Evolutionary conservation across 768 basidiomycete species (phyloP), one percentile per base, ranked within the genome.

Genomic region (Pisolithus marmoratus): DNA sequence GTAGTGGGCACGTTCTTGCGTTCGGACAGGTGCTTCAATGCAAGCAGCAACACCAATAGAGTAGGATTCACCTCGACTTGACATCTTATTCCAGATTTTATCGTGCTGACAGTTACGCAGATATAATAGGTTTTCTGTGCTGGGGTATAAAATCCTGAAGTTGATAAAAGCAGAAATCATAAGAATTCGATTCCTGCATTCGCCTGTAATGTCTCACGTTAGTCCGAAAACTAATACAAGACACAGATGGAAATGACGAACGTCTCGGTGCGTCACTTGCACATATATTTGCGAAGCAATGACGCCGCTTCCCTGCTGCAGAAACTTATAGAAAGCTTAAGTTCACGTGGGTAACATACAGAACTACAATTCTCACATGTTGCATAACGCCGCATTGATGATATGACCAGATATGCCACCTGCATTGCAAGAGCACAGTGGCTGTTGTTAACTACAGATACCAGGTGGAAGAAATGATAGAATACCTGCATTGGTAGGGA

Each of bases 391-490:
- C 0, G 78, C 80, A 49, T 79, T 81, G 46, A 82, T 79, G 0
- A 81, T 82, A 12, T 80, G 70, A 52, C 78, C 79, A 8, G 81
- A 79, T 12, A 83, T 81, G 2, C 74, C 79, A 27, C 81, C 81
- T 0, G 80, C 70, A 52, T 83, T 83, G 27, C 80, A 74, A 12
- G 81, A 82, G 56, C 78, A 79, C 81, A 81, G 76, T 67, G 71
- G 37, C 29, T 37, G 22, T 4, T 11, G 8, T 0, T 43, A 12
- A 51, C 34, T 15, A 24, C 8, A 40, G 3, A n/a, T 40, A 7
- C 38, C 4, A 44, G 20, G 0, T 22, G 1, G n/a, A n/a, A 15
- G 29, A 29, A 26, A 6, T 8, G 8, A 5, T 2, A 12, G 11
- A 47, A n/a, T 57, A 66, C 70, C 65, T 80, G 76, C 37, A 80